These are phyloP conservation scores for Madurella mycetomatis DNA, from an alignment of 2,329 filamentous ascomycete genomes.

Conservation along the genomic window DNA sequence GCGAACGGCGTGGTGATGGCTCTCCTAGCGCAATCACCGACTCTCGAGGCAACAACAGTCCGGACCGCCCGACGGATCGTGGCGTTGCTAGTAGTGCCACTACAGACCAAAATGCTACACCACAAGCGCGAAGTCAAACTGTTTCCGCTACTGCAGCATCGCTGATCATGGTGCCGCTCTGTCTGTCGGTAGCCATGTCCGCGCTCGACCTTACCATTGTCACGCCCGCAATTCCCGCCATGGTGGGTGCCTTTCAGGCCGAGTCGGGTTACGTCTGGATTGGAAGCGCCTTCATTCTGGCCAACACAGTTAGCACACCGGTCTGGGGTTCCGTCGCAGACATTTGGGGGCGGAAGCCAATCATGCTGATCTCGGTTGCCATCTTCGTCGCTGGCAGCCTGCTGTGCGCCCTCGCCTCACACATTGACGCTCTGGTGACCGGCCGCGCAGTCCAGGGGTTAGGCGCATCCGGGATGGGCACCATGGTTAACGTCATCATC, in stretches of 20 bases:
- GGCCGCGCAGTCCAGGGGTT: slow-evolving; percentile 54
- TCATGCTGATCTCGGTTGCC: slow-evolving; percentile 46
- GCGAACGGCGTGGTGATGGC: too few species aligned
- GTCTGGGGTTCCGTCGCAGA: slow-evolving; percentile 64
- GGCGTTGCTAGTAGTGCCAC: too few species aligned
- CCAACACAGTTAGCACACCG: slow-evolving; percentile 61
- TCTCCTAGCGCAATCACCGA: too few species aligned
- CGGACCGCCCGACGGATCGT: too few species aligned
- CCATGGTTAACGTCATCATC: slow-evolving; percentile 56
- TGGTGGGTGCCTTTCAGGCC: slow-evolving; percentile 59
- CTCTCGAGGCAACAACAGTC: too few species aligned
- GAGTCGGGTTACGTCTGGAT: slow-evolving; percentile 73
- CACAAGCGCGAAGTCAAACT: not conserved
- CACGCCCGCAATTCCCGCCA: slow-evolving; percentile 63
- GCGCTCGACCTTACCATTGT: slow-evolving; percentile 59
- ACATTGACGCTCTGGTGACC: slow-evolving; percentile 50
- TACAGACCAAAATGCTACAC: too few species aligned
- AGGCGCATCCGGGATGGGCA: slow-evolving; percentile 54
- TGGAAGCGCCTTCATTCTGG: slow-evolving; percentile 68
- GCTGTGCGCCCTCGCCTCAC: slow-evolving; percentile 46
- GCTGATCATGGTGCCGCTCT: slow-evolving; percentile 15
- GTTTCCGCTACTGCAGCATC: not conserved
- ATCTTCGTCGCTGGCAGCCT: slow-evolving; percentile 54
- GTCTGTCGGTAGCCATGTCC: slow-evolving; percentile 44
- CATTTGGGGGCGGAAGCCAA: slow-evolving; percentile 55